Evolutionary conservation across 192 early-diverging fungal genomes (phyloP).

Genomic region (Backusella macrospora): DNA sequence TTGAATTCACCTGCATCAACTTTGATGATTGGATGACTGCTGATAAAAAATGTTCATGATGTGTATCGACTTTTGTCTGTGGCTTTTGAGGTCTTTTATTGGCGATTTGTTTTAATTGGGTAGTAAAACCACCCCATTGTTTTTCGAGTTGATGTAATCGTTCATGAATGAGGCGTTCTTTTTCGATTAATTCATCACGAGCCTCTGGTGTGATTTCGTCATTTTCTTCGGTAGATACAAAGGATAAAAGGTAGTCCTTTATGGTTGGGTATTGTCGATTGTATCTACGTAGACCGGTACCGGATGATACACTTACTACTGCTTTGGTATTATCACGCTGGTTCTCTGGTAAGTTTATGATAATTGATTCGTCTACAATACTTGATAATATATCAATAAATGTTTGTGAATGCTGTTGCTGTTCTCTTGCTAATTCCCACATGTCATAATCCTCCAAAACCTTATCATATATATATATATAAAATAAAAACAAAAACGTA

Average conservation of each 20-base stretch:
- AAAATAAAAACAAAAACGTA: neutral
- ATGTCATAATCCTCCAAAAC: slow-evolving; percentile 45
- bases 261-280: slow-evolving; percentile 42
- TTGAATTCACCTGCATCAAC: slow-evolving; percentile 43
- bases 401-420: slow-evolving; percentile 44
- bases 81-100: slow-evolving; percentile 44
- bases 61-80: slow-evolving; percentile 32
- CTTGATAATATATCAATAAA: slow-evolving; percentile 34
- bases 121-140: slow-evolving; percentile 49
- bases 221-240: slow-evolving; percentile 59
- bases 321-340: neutral
- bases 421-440: slow-evolving; percentile 52
- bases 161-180: slow-evolving; percentile 46
- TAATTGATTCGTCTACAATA: neutral
- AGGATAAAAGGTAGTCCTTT: slow-evolving; percentile 53
- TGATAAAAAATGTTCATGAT: slow-evolving; percentile 52
- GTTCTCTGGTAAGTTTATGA: neutral
- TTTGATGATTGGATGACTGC: slow-evolving; percentile 41
- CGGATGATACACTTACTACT: slow-evolving; percentile 10
- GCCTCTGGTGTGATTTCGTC: slow-evolving; percentile 56
- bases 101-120: slow-evolving; percentile 25
- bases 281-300: slow-evolving; percentile 32
- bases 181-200: slow-evolving; percentile 34
- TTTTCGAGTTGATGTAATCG: slow-evolving; percentile 47
- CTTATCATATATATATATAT: slow-evolving; percentile 31